Evolutionary conservation across 2,329 filamentous ascomycete genomes (phyloP).

Genomic region (Pestalotiopsis sp.): DNA sequence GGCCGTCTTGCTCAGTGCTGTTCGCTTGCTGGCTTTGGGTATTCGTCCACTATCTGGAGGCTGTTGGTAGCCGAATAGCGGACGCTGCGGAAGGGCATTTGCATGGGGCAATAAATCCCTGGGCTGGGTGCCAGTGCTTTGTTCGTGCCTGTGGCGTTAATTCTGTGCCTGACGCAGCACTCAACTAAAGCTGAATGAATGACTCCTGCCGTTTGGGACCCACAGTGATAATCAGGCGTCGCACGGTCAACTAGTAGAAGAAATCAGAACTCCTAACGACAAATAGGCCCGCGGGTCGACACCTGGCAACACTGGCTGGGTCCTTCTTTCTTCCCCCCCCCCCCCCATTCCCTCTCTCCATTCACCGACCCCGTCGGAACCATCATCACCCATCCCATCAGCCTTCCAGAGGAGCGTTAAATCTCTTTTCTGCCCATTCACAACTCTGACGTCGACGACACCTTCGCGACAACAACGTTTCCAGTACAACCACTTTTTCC

Average conservation of each 20-base stretch:
- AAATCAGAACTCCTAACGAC: not conserved
- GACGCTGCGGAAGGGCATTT: not conserved
- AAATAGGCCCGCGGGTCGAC: not conserved
- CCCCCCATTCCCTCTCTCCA: not conserved
- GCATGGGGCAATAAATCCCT: not conserved
- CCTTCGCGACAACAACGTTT: not conserved
- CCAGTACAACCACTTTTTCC: not conserved
- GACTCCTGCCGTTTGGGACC: not conserved
- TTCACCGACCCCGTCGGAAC: slow-evolving; percentile 1
- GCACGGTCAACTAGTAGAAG: not conserved
- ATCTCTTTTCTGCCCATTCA: not conserved
- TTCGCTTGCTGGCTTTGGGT: no score
- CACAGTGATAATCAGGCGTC: not conserved
- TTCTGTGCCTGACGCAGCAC: not conserved
- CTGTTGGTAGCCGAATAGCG: not conserved
- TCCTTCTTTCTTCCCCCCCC: not conserved
- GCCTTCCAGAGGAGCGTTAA: not conserved
- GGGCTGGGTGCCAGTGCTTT: not conserved
- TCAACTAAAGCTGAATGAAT: not conserved
- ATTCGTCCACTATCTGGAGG: not conserved
- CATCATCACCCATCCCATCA: not conserved
- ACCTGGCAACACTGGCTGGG: slow-evolving; percentile 1
- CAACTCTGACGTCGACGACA: not conserved
- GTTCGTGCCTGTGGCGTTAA: not conserved
- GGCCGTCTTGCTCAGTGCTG: not conserved